Base-by-base conservation (phyloP, 2,329 filamentous ascomycete species). In the Fusarium begoniae region DNA sequence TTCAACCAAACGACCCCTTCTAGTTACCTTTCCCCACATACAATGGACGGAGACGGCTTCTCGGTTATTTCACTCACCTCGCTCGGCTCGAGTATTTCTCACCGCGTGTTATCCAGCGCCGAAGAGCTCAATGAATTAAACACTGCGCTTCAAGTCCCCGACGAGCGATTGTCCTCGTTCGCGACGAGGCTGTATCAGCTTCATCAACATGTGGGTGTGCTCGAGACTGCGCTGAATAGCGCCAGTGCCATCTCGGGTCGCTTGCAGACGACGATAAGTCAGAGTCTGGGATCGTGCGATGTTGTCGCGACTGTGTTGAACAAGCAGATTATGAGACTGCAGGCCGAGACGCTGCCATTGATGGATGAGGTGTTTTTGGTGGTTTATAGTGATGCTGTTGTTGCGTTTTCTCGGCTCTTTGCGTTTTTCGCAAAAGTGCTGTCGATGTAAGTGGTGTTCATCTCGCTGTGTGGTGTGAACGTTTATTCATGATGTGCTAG, bases 251-350 rank as follows among this genome's bases (percentile, higher is more conserved):
- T 83, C 50, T 82, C 82, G 8, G 63, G 65, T n/a, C 66, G 64
- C 8, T 45, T 83, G 43, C 82, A 82, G 56, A 74, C 70, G 0
- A 71, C 76, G 14, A 59, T 83, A 30, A 76, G 74, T 57, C 72
- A 76, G 18, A 77, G 73, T 15, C 69, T 83, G 3, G 68, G 66
- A 28, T 75, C 71, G 10, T 83, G 82, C 53, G 80, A 82, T 66
- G 72, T 65, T 8, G 70, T 76, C 8, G 70, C 74, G 26, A 81
- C 79, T 3, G 74, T 74, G 22, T 54, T 83, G 43, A 79, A 79
- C 45, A 83, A 83, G 69, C 82, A 83, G 75, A 58, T 81, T 1
- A 78, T 80, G 77, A 76, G 81, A 8, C 63, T 83, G 56, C 77
- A 79, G 38, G 62, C 74, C 1, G 73, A 77, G 26, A 80, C 74